Evolutionary conservation across 2,329 filamentous ascomycete species (phyloP), one percentile per base, ranked within the genome.

Genomic region (Cercospora citrullina): DNA sequence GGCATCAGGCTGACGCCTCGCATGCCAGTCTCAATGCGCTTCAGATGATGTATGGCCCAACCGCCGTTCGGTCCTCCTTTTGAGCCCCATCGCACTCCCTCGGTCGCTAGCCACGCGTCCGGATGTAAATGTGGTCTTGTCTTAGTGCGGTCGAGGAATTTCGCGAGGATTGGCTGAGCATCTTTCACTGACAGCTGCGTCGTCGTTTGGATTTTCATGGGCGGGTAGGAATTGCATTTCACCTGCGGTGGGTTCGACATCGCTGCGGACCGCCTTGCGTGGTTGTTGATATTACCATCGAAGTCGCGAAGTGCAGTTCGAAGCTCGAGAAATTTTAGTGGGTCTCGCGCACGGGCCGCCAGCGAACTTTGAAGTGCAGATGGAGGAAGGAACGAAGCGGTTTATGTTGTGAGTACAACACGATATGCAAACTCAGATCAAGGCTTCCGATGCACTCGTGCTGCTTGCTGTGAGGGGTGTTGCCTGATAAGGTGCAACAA

Each of bases 11-110:
- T 81, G 76, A 87, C 85, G 23, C 86, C 86, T 21, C 79, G 75
- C 67, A 87, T 71, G 0, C 85, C 85, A 5, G 82, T 81, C 69
- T 84, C 83, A 8, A 87, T 82, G 59, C 86, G 81, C 42, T 82
- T 79, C 57, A 87, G 75, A 72, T 86, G 84, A 74, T 86, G 83
- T 63, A 87, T 78, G 14, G 82, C 79, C n/a, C 86, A 78, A 7
- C 82, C 81, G 53, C 84, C 83, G 18, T 72, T 74, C 0, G 81
- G 78, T 1, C 83, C 83, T 59, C 79, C 78, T 58, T 80, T 75
- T 16, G 81, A 77, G 23, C 78, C 77, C 73, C 81, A 83, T 12
- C 75, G 75, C 6, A 83, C 78, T 55, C 82, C 82, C 26, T 77
- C 77, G 9, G 79, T 75, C 16, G 77, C 80, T 51, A 84, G 79